phyloP scores from a whole-genome alignment of 108 stramenopile genomes.

The Cyclotella distinguenda region DNA sequence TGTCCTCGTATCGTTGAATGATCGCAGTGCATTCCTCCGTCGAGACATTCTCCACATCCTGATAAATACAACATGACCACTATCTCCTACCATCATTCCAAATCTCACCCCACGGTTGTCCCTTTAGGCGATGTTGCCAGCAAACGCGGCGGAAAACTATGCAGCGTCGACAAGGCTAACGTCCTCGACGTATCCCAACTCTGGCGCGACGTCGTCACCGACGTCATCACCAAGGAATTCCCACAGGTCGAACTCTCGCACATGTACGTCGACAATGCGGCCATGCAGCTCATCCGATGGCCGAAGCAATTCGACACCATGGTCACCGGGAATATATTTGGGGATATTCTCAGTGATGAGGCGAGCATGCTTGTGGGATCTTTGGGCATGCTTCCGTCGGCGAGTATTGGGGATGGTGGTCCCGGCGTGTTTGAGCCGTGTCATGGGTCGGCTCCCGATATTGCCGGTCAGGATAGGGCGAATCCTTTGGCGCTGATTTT shows the following conservation, averaged over 20 bases:
- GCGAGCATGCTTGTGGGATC: slow-evolving; percentile 97
- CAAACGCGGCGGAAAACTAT: slow-evolving; percentile 90
- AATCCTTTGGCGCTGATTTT: slow-evolving; percentile 98
- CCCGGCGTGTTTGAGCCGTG: slow-evolving; percentile 99
- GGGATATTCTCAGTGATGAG: slow-evolving; percentile 98
- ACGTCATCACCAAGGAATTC: slow-evolving; percentile 87
- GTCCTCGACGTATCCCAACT: slow-evolving; percentile 98
- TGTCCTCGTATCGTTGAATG: slow-evolving; percentile 14
- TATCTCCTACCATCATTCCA: background rate
- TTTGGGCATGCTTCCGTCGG: slow-evolving; percentile 97
- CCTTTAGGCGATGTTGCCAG: slow-evolving; percentile 85
- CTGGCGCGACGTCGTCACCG: slow-evolving; percentile 94
- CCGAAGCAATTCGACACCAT: slow-evolving; percentile 99
- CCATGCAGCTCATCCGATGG: slow-evolving; percentile 98
- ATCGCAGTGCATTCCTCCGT: slow-evolving; percentile 6
- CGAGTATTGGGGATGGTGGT: slow-evolving; percentile 93
- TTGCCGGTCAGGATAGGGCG: slow-evolving; percentile 95
- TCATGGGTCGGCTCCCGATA: slow-evolving; percentile 98
- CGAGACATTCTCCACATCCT: slow-evolving; percentile 21
- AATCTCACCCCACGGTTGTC: background rate
- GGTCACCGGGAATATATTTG: slow-evolving; percentile 98
- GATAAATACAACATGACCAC: too few relatives aligned
- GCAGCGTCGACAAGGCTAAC: slow-evolving; percentile 99
- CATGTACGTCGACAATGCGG: slow-evolving; percentile 99
- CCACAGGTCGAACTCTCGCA: slow-evolving; percentile 90